Evolutionary conservation across 2,329 filamentous ascomycete genomes (phyloP).

Genomic region (Rhinocladiella mackenziei): DNA sequence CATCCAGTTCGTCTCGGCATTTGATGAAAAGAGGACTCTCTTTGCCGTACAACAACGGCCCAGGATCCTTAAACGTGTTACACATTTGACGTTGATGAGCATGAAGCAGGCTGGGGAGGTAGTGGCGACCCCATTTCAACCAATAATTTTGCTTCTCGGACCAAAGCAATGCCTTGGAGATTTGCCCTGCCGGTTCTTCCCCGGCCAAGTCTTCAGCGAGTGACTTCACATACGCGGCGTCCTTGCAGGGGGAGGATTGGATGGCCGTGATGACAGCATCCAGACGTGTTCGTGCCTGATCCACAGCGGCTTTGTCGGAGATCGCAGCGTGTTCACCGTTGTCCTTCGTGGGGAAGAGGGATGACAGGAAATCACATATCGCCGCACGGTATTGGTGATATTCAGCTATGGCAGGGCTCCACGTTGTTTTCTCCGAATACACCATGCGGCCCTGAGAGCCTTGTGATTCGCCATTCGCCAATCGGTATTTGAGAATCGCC

Average conservation of each 20-base stretch:
- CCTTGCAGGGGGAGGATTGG: conserved; percentile 3
- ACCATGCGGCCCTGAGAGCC: not conserved
- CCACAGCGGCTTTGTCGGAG: not conserved
- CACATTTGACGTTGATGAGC: conserved; percentile 57
- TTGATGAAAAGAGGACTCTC: conserved; percentile 50
- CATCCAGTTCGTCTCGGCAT: conserved; percentile 50
- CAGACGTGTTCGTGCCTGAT: conserved; percentile 6
- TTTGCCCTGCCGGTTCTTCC: conserved; percentile 34
- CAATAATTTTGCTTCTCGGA: conserved; percentile 36
- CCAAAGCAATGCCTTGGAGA: conserved; percentile 20
- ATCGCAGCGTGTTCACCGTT: conserved; percentile 38
- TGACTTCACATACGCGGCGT: conserved; percentile 7
- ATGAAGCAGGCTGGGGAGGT: conserved; percentile 54
- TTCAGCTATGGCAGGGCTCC: conserved; percentile 30
- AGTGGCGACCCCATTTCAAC: conserved; percentile 55
- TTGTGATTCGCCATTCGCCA: conserved; percentile 11
- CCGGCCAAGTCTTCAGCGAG: conserved; percentile 51
- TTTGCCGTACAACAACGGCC: conserved; percentile 53
- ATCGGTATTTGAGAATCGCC: conserved; percentile 25
- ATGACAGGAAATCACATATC: conserved; percentile 50
- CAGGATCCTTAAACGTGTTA: conserved; percentile 60
- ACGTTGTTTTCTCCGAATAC: conserved; percentile 6
- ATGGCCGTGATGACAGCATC: conserved; percentile 6
- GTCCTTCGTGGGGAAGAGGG: conserved; percentile 40
- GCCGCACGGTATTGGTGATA: conserved; percentile 53